Evolutionary conservation across 2,329 filamentous ascomycete genomes (phyloP), one percentile per base, ranked within the genome.

Genomic region (Alternaria incomplexa): DNA sequence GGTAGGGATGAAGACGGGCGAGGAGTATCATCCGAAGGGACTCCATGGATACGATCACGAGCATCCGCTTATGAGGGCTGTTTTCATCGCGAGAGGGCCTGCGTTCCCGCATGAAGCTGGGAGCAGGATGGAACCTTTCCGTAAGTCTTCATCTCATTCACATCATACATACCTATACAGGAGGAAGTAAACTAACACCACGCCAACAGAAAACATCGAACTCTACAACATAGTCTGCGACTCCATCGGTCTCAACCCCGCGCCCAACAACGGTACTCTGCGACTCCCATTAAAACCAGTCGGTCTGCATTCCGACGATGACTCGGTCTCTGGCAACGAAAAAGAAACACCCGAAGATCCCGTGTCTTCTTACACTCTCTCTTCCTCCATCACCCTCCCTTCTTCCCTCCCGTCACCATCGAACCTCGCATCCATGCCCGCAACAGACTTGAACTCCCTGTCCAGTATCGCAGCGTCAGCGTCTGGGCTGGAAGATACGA

Each of bases 151-250:
- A 13, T 12, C 11, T 13, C 40, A 20, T 17, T 13, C 32, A 43
- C 9, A 20, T 7, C 15, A 10, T 17, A 22, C 13, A 25, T 55
- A 10, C 15, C 6, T 40, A 40, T 5, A 40, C 36, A 45, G 11
- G 25, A 22, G 8, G 23, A 10, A 12, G 20, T 20, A 22, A 66
- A 28, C 81, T 76, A 81, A 75, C 66, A 56, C 72, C 9, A 40
- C 15, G 23, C 28, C 5, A n/a, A 7, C 71, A 95, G 92, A 97
- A 87, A 98, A 98, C 68, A 94, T 89, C 62, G 92, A 97, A 73
- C 91, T 98, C 9, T 98, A 98, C 82, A 97, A 97, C 74, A 92
- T 98, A 65, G 81, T 98, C 47, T 97, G 95, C 77, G 94, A 97
- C 80, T 94, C 92, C 0, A 81, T 98, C 25, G 90, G 90, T 12